Percentiles rank a stretch among this genome's conserved stretches.
phyloP scores from a whole-genome alignment of 2,329 filamentous ascomycete species.

The Aspergillus sp. region DNA sequence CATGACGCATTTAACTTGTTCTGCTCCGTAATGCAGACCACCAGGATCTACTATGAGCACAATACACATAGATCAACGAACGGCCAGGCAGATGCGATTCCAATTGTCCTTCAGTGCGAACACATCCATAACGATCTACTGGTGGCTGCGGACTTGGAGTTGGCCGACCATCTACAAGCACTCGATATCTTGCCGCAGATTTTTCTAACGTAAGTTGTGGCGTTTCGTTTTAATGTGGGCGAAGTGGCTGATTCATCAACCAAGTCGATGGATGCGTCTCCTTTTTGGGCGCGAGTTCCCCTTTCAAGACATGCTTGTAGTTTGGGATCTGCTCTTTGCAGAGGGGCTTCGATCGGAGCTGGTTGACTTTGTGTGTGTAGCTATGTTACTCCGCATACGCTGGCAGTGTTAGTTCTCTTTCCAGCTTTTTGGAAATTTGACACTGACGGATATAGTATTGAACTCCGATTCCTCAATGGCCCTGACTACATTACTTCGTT shows the following conservation, averaged over 20 bases:
- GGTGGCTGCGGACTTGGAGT: conserved; percentile 75
- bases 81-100: conserved; percentile 54
- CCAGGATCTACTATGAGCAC: conserved; percentile 83
- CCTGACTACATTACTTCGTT: conserved; percentile 78
- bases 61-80: conserved; percentile 46
- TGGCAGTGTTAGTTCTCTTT: conserved; percentile 69
- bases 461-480: conserved; percentile 85
- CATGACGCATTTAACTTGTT: conserved; percentile 90
- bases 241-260: not conserved
- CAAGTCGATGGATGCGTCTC: conserved; percentile 79
- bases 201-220: conserved; percentile 77
- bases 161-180: conserved; percentile 74
- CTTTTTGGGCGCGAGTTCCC: conserved; percentile 92
- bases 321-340: conserved; percentile 92
- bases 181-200: conserved; percentile 95
- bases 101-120: conserved; percentile 82
- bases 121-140: conserved; percentile 83
- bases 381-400: conserved; percentile 88
- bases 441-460: conserved; percentile 58
- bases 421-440: conserved; percentile 11
- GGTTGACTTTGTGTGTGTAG: conserved; percentile 86
- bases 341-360: conserved; percentile 77
- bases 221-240: not conserved
- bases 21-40: conserved; percentile 80
- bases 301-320: conserved; percentile 75